Evolutionary conservation across 345 rosid genomes (phyloP), one percentile per base, ranked within the genome.

Genomic region (Salix suchowensis): DNA sequence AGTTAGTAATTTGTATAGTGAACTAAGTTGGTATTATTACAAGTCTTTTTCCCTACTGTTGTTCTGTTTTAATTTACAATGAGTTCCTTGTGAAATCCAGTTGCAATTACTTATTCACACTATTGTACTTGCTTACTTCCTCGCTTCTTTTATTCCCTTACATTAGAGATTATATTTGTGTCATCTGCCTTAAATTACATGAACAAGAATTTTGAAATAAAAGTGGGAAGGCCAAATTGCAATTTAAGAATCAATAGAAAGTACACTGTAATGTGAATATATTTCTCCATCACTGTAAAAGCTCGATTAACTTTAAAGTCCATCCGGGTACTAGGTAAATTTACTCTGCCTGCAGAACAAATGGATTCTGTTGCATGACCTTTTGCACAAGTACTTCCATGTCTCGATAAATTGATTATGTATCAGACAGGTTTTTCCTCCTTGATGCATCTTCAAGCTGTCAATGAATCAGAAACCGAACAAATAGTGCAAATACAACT

Each of bases 381-480:
- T 94, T 96, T 74, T 86, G 86, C 64, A 90, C 91, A 82, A 94
- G 81, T 62, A 81, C 76, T 23, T 78, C 84, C 6, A 93, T 87
- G 75, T 89, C 92, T 75, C 76, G 81, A 61, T 90, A 89, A 76
- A 72, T 78, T 19, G 88, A 82, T 80, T 89, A 84, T 55, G 97
- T 90, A 83, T 77, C 76, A 0, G 85, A 28, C 19, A 89, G 80
- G 87, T 88, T 88, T 52, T 86, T 85, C 69, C 44, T 83, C 87
- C 85, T 89, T 0, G 88, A 82, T 52, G 97, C 93, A 19, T 85
- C 90, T 86, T 91, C 91, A 42, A 95, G 96, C 97, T 93, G 87
- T 74, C 37, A 84, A 15, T 16, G 30, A 21, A 75, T 16, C 21
- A 42, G 48, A 23, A 79, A 74, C n/a, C 36, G 28, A 58, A 6